A percentile compares a stretch with the other conserved stretches of the same genome.
Evolutionary conservation across 2,329 filamentous ascomycete species (phyloP).

Genomic region (Phyllachora maydis): DNA sequence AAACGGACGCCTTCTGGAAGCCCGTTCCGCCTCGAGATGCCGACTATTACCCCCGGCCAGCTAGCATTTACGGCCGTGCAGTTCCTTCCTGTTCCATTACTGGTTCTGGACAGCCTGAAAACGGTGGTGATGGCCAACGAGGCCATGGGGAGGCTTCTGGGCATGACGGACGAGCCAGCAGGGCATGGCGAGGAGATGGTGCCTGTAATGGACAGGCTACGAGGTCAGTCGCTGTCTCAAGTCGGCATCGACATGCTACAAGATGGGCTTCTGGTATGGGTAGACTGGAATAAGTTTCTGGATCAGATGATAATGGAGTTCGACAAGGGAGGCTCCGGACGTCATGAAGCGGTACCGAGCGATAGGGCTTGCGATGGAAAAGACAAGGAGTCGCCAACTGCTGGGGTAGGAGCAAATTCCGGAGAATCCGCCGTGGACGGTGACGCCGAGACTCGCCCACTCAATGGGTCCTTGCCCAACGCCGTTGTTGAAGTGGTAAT

Average conservation of each 20-base stretch:
- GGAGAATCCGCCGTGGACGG: too few relatives aligned
- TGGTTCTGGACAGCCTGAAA: constrained; percentile 48
- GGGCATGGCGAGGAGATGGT: constrained; percentile 17
- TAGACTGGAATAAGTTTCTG: constrained; percentile 37
- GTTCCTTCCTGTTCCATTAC: constrained; percentile 50
- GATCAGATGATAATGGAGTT: too few relatives aligned
- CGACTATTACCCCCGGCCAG: constrained; percentile 25
- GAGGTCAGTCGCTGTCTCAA: constrained; percentile 45
- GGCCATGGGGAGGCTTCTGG: constrained; percentile 50
- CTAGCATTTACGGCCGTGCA: constrained; percentile 49
- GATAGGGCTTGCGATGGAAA: too few relatives aligned
- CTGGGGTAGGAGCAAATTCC: too few relatives aligned
- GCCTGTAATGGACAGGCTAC: constrained; percentile 34
- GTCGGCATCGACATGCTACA: constrained; percentile 56
- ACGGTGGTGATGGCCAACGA: constrained; percentile 57
- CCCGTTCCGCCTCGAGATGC: constrained; percentile 19
- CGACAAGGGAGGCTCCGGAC: too few relatives aligned
- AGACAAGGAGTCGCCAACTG: too few relatives aligned
- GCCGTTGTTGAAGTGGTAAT: constrained; percentile 49
- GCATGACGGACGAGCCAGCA: constrained; percentile 24
- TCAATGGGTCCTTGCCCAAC: too few relatives aligned
- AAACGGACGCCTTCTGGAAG: too few relatives aligned
- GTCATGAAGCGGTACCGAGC: too few relatives aligned
- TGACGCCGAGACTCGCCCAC: too few relatives aligned
- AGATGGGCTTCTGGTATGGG: constrained; percentile 38